A percentile compares a stretch with the other conserved stretches of the same genome.
Conservation (phyloP, 805 yeast genomes). For the Candida stauntonica region DNA sequence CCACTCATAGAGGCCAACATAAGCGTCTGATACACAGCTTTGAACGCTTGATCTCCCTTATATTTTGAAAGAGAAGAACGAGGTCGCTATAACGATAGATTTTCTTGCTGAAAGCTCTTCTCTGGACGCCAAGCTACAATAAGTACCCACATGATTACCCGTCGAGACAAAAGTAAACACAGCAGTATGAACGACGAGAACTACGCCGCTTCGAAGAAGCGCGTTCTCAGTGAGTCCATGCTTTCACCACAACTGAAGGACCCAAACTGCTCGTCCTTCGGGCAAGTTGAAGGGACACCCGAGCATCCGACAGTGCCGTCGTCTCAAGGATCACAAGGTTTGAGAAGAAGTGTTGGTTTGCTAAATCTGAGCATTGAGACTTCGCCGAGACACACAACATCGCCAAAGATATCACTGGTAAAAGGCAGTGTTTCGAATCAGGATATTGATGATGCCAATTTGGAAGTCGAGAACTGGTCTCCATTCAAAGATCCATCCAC, state of each 20-base stretch:
- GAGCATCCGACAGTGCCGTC: conserved; percentile 21
- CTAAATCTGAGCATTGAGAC: conserved; percentile 45
- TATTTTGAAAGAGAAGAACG: too few relatives aligned
- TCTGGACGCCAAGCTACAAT: too few relatives aligned
- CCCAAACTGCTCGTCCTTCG: conserved; percentile 9
- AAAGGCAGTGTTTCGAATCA: conserved; percentile 18
- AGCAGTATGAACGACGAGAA: conserved; percentile 2
- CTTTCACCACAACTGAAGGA: conserved; percentile 26
- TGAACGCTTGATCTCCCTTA: too few relatives aligned
- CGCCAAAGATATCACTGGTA: conserved; percentile 21
- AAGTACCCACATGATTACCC: conserved; percentile 20
- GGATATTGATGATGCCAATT: conserved; percentile 20
- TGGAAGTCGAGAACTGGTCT: conserved; percentile 29
- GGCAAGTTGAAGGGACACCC: conserved; percentile 19
- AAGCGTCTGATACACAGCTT: too few relatives aligned
- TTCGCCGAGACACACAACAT: conserved; percentile 25
- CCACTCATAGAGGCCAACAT: too few relatives aligned
- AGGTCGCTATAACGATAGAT: too few relatives aligned
- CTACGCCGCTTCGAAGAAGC: conserved; percentile 19
- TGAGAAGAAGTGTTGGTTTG: conserved; percentile 51
- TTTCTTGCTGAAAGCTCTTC: too few relatives aligned
- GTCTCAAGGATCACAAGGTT: conserved; percentile 29
- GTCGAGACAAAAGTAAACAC: conserved; percentile 10
- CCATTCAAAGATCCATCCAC: conserved; percentile 28
- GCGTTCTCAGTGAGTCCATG: conserved; percentile 25